Evolutionary conservation across 1,139 yeast genomes (phyloP).

Genomic region (Candida sanyaensis): DNA sequence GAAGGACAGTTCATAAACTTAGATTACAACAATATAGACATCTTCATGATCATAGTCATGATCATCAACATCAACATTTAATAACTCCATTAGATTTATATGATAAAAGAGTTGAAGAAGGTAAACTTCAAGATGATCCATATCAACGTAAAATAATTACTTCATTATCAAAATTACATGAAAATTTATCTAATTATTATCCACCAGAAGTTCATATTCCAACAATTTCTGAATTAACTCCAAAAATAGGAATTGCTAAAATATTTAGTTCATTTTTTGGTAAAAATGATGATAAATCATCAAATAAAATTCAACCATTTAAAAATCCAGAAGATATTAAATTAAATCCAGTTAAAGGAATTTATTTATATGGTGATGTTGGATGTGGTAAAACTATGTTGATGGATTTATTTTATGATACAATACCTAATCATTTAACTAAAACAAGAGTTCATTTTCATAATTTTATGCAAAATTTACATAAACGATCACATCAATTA

Average conservation of each 20-base stretch:
- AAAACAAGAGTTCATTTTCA: conserved; percentile 89
- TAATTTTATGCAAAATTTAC: conserved; percentile 94
- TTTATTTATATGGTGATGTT: conserved; percentile 93
- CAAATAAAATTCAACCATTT: conserved; percentile 14
- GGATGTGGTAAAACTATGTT: conserved; percentile 99
- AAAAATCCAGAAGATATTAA: conserved; percentile 9
- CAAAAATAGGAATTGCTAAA: conserved; percentile 46
- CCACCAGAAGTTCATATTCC: conserved; percentile 62
- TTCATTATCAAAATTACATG: conserved; percentile 55
- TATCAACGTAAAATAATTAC: conserved; percentile 66
- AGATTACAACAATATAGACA: no score
- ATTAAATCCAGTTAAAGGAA: conserved; percentile 59
- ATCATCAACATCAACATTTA: background rate
- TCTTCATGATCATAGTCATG: background rate
- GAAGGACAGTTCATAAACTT: background rate
- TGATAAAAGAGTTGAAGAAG: conserved; percentile 52
- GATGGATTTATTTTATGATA: conserved; percentile 89
- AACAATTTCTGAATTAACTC: conserved; percentile 44
- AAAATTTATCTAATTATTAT: conserved; percentile 42
- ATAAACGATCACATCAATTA: conserved; percentile 80
- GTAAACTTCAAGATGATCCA: conserved; percentile 61
- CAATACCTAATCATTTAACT: conserved; percentile 75
- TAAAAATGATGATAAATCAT: conserved; percentile 12
- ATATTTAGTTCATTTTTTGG: conserved; percentile 38
- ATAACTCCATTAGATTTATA: conserved; percentile 61